phyloP scores from a whole-genome alignment of 805 yeast species.

The Starmerella khaoyaiensis region DNA sequence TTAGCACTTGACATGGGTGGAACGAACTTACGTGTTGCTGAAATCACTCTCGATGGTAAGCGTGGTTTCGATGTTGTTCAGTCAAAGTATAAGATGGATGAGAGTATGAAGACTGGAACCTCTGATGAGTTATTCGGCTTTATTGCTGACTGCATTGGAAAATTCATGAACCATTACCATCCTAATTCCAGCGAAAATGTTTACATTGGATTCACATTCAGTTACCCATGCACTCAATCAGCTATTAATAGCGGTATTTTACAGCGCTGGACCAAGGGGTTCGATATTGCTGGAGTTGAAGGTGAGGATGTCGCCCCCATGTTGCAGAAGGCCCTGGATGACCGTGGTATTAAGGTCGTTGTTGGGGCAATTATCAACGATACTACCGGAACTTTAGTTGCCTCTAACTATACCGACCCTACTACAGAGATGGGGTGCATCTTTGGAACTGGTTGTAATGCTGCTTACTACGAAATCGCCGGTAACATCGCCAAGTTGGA shows the following conservation, averaged over 20 bases:
- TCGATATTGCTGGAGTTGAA: conserved; percentile 84
- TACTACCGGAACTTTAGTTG: conserved; percentile 93
- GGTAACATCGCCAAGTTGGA: conserved; percentile 66
- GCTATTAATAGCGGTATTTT: conserved; percentile 75
- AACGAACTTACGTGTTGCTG: conserved; percentile 85
- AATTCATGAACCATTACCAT: conserved; percentile 58
- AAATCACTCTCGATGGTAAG: conserved; percentile 71
- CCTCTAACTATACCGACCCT: conserved; percentile 83
- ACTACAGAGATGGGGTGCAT: conserved; percentile 87
- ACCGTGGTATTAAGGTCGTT: conserved; percentile 56
- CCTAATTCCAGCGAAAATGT: conserved; percentile 43
- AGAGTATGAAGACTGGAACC: conserved; percentile 62
- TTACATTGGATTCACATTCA: conserved; percentile 89
- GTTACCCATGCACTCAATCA: conserved; percentile 64
- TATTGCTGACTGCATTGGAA: conserved; percentile 67
- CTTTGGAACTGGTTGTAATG: conserved; percentile 95
- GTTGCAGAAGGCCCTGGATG: conserved; percentile 63
- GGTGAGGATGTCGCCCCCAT: conserved; percentile 88
- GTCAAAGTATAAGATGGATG: conserved; percentile 73
- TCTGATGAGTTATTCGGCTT: conserved; percentile 67
- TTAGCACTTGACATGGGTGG: conserved; percentile 96
- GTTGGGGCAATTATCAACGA: conserved; percentile 92
- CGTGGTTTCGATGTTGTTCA: conserved; percentile 76
- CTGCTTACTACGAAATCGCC: conserved; percentile 79
- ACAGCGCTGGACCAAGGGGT: conserved; percentile 97